Evolutionary conservation across 305 asterid genomes (phyloP).

Genomic region (Coffea humblotiana): DNA sequence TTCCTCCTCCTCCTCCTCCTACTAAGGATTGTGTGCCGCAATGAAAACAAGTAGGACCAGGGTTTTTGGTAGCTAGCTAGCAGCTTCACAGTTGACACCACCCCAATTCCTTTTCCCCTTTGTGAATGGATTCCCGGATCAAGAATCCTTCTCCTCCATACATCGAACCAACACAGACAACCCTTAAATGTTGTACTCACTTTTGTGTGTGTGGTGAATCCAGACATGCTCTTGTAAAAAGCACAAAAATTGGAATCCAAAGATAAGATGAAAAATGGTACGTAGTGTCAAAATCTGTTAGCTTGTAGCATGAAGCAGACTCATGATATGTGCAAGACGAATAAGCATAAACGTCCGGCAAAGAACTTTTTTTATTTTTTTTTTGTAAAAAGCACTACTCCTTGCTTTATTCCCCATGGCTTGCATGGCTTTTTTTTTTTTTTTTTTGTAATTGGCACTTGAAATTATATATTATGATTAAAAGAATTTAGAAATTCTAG

Average conservation of each 20-base stretch:
- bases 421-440: no score
- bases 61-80: background rate
- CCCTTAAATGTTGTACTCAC: no score
- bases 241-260: background rate
- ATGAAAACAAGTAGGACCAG: slow-evolving; percentile 15
- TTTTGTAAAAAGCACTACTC: no score
- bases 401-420: no score
- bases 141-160: no score
- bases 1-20: background rate
- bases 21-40: slow-evolving; percentile 21
- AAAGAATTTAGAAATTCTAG: no score
- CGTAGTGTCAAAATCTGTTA: background rate
- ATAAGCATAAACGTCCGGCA: background rate
- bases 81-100: background rate
- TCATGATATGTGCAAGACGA: background rate
- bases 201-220: no score
- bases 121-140: no score
- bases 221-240: background rate
- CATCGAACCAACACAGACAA: no score
- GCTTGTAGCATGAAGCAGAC: background rate
- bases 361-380: background rate
- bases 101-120: no score
- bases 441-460: no score
- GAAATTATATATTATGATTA: no score
- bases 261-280: background rate